Evolutionary conservation across 768 basidiomycete species (phyloP).

Genomic region (Polyporus arcularius): DNA sequence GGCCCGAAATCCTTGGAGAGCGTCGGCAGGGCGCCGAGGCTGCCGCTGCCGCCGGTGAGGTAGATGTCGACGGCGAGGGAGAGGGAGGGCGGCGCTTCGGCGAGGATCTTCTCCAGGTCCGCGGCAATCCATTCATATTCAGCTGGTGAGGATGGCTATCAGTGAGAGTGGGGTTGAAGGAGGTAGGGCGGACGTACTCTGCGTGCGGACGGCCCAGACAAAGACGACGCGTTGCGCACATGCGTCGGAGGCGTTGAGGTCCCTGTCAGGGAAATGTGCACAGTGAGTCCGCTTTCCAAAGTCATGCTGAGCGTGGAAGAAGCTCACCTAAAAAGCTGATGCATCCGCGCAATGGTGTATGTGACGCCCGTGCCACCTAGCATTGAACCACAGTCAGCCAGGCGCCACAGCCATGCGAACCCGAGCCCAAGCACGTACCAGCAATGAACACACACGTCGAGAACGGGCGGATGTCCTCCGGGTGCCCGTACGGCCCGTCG

Average conservation of each 20-base stretch:
- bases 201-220: constrained; percentile 32
- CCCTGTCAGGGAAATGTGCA: neutral
- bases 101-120: constrained; percentile 15
- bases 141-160: constrained; percentile 5
- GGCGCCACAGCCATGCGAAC: neutral
- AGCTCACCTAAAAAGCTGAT: constrained; percentile 34
- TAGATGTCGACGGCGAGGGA: constrained; percentile 21
- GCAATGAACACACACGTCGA: constrained; percentile 39
- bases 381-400: neutral
- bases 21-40: neutral
- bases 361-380: constrained; percentile 36
- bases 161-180: neutral
- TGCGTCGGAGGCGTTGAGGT: neutral
- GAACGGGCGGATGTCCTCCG: constrained; percentile 34
- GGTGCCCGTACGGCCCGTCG: constrained; percentile 44
- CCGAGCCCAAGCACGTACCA: constrained; percentile 26
- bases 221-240: constrained; percentile 31
- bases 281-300: neutral
- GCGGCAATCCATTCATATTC: constrained; percentile 25
- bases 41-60: constrained; percentile 19
- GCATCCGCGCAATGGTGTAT: constrained; percentile 35
- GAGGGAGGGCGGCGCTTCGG: constrained; percentile 19
- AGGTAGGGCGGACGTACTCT: constrained; percentile 15
- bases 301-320: neutral
- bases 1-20: neutral